Evolutionary conservation across 345 rosid species (phyloP).

Genomic region (Gossypium australe): DNA sequence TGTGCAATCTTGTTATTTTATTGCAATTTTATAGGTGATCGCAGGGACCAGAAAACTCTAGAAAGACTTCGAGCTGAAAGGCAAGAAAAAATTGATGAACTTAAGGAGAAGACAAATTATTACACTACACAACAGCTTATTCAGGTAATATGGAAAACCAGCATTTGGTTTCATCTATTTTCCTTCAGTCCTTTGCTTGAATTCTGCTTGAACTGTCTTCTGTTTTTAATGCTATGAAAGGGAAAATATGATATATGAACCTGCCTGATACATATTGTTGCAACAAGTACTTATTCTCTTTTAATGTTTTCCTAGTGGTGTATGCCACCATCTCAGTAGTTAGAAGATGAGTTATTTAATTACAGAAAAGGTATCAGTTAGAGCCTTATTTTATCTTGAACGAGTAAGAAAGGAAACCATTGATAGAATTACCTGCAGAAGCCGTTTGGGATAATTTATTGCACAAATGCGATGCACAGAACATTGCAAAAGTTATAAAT

Average conservation of each 20-base stretch:
- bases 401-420: background rate
- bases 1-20: background rate
- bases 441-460: background rate
- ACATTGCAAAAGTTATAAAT: background rate
- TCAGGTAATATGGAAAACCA: slow-evolving; percentile 45
- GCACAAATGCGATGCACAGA: background rate
- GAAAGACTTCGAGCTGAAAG: slow-evolving; percentile 85
- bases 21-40: slow-evolving; percentile 48
- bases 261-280: background rate
- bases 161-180: background rate
- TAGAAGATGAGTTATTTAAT: background rate
- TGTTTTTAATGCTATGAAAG: slow-evolving; percentile 4
- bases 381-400: background rate
- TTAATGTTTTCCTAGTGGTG: background rate
- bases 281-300: background rate
- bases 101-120: slow-evolving; percentile 90
- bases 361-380: background rate
- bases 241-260: background rate
- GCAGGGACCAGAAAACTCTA: slow-evolving; percentile 72
- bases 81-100: slow-evolving; percentile 85
- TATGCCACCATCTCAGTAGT: background rate
- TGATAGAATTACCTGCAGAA: background rate
- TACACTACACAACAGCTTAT: slow-evolving; percentile 89
- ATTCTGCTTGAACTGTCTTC: background rate
- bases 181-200: background rate